Evolutionary conservation across 1,139 yeast genomes (phyloP).

Genomic region (Chernovozyma sophiae-reginae): DNA sequence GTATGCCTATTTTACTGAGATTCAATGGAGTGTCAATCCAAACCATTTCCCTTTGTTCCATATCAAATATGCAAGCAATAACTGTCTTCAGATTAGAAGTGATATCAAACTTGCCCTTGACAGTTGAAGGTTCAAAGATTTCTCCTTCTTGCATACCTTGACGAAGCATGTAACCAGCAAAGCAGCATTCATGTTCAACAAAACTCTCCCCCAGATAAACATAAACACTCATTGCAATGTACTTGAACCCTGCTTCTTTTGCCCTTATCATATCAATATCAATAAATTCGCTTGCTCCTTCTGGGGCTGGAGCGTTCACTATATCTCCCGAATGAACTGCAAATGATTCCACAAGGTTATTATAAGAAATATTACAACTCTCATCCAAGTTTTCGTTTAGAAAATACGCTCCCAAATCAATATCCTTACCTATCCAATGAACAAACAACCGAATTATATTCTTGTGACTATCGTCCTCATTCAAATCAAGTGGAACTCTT

Average conservation of each 20-base stretch:
- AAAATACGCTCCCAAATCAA: conserved; percentile 9
- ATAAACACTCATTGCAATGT: conserved; percentile 9
- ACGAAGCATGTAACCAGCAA: conserved; percentile 11
- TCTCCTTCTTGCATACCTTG: conserved; percentile 7
- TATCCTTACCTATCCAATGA: conserved; percentile 11
- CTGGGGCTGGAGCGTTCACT: conserved; percentile 7
- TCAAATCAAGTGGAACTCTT: conserved; percentile 4
- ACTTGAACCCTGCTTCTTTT: conserved; percentile 7
- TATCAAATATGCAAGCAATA: conserved; percentile 9
- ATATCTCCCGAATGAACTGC: conserved; percentile 12
- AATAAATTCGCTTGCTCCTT: conserved; percentile 12
- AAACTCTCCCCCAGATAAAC: conserved; percentile 7
- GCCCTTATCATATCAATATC: conserved; percentile 9
- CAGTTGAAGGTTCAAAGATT: conserved; percentile 10
- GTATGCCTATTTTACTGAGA: not conserved
- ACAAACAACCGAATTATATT: conserved; percentile 8
- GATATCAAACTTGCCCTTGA: conserved; percentile 9
- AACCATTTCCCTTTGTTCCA: conserved; percentile 7
- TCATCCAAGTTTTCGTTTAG: conserved; percentile 6
- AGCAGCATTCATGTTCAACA: conserved; percentile 8
- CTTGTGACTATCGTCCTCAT: conserved; percentile 6
- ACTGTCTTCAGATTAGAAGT: not conserved
- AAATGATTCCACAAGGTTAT: conserved; percentile 3
- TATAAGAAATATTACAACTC: conserved; percentile 1
- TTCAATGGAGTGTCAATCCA: conserved; percentile 9